Base-by-base conservation (phyloP, 352 stramenopile species). In the Blastocystis sp. region DNA sequence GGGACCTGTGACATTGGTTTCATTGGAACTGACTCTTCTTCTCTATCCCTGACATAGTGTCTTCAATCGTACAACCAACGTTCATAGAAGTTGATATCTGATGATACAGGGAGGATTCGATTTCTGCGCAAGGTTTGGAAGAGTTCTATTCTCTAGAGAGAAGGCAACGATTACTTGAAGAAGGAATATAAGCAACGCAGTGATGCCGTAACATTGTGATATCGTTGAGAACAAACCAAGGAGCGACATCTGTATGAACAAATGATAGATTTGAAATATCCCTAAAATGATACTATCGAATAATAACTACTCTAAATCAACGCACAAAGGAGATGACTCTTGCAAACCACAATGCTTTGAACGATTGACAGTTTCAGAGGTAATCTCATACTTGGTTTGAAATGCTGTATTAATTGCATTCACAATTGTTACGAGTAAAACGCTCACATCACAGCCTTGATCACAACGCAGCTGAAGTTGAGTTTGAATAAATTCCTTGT, bases 191-290 rank as follows among this genome's bases (percentile, higher is more conserved):
- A 56, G 70, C 70, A n/a, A 81, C 70, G 22, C 35, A 64, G 42
- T 59, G 44, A 19, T 81, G 37, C 19, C 22, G 42, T 17, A 81
- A 56, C 70, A 81, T 81, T 15, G 70, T 81, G 11, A 62, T 56
- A 30, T 81, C 70, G 24, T 81, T 81, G 6, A 81, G 24, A 17
- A 81, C 44, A 40, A 62, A 81, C 70, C 70, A 81, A 19, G 70
- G 70, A 22, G 48, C 35, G 2, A 81, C 70, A 13, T 24, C 13
- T 30, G 13, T 30, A 40, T 81, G 70, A 9, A 22, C 0, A 51
- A 37, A 44, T 5, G 42, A 30, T 13, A 70, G 70, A n/a, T 64
- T 40, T 19, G 22, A 37, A 6, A 81, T 81, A 24, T 53, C 70
- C 44, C 40, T 60, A 19, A 9, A 48, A 27, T 64, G 70, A 42